These are phyloP conservation scores for Neophaeococcomyces aloes DNA, from an alignment of 2,329 filamentous ascomycete genomes.

Conservation along the genomic window DNA sequence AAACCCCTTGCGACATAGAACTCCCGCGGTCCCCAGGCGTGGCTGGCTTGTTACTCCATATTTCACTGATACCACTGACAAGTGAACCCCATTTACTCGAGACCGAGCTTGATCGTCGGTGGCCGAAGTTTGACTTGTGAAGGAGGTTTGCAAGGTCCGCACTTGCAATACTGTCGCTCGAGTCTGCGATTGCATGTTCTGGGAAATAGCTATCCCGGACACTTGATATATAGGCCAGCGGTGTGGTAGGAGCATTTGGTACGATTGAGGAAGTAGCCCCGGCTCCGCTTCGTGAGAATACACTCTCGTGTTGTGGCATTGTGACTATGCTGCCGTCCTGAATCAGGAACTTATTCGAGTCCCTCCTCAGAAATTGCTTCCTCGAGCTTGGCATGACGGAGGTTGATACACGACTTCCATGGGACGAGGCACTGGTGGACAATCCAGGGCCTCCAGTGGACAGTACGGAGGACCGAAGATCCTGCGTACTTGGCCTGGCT, in stretches of 20 bases:
- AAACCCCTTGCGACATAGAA: not conserved
- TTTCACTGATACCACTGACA: constrained; percentile 36
- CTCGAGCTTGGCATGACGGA: constrained; percentile 4
- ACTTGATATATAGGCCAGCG: constrained; percentile 43
- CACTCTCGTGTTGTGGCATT: constrained; percentile 36
- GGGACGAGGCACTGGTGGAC: constrained; percentile 37
- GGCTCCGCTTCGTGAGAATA: constrained; percentile 38
- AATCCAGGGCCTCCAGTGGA: constrained; percentile 4
- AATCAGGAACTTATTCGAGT: constrained; percentile 26
- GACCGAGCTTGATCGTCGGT: constrained; percentile 35
- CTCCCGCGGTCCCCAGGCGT: constrained; percentile 35
- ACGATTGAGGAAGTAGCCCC: constrained; percentile 44
- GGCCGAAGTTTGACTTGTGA: constrained; percentile 42
- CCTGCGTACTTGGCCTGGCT: not conserved
- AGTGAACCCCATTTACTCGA: constrained; percentile 47
- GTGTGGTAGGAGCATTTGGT: constrained; percentile 37
- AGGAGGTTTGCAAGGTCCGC: constrained; percentile 45
- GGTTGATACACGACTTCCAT: constrained; percentile 26
- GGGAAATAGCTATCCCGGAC: constrained; percentile 19
- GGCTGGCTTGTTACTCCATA: constrained; percentile 43
- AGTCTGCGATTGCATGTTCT: constrained; percentile 21
- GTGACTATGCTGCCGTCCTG: constrained; percentile 31
- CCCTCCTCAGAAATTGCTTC: constrained; percentile 1
- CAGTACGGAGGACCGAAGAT: not conserved
- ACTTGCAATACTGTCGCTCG: constrained; percentile 40